Evolutionary conservation across 164 flowering plant genomes (phyloP).

Genomic region (Taxillus chinensis): DNA sequence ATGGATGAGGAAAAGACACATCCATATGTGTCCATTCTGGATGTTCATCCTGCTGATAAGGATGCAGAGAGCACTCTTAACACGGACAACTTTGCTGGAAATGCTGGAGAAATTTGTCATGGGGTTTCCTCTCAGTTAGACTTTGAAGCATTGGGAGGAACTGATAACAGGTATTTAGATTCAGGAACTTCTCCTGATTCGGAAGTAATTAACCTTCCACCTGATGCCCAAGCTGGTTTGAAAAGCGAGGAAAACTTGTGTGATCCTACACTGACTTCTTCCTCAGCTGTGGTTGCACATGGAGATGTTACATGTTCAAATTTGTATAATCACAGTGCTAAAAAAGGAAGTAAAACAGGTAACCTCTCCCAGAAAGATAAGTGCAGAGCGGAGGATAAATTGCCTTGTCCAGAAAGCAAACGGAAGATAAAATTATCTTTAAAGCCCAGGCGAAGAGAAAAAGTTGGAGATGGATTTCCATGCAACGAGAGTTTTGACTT

Average conservation of each 20-base stretch:
- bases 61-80: constrained; percentile 19
- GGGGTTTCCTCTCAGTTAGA: constrained; percentile 14
- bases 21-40: constrained; percentile 16
- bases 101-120: constrained; percentile 14
- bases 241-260: constrained; percentile 22
- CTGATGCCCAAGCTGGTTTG: constrained; percentile 22
- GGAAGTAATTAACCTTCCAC: constrained; percentile 56
- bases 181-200: constrained; percentile 84
- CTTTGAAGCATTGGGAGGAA: constrained; percentile 18
- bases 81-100: constrained; percentile 20
- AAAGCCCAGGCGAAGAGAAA: constrained; percentile 16
- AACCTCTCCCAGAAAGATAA: constrained; percentile 7
- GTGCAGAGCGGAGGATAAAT: constrained; percentile 12
- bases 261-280: constrained; percentile 20
- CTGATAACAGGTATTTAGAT: constrained; percentile 30
- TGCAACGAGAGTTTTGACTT: constrained; percentile 13
- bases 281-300: constrained; percentile 15
- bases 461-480: constrained; percentile 9
- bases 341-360: constrained; percentile 29
- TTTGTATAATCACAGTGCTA: constrained; percentile 11
- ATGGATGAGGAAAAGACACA: constrained; percentile 6
- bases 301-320: constrained; percentile 16
- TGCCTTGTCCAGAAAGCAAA: constrained; percentile 10
- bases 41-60: constrained; percentile 14
- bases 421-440: constrained; percentile 13